These are phyloP conservation scores for Osmanthus fragrans DNA, from an alignment of 257 asterid genomes.

Conservation along the genomic window DNA sequence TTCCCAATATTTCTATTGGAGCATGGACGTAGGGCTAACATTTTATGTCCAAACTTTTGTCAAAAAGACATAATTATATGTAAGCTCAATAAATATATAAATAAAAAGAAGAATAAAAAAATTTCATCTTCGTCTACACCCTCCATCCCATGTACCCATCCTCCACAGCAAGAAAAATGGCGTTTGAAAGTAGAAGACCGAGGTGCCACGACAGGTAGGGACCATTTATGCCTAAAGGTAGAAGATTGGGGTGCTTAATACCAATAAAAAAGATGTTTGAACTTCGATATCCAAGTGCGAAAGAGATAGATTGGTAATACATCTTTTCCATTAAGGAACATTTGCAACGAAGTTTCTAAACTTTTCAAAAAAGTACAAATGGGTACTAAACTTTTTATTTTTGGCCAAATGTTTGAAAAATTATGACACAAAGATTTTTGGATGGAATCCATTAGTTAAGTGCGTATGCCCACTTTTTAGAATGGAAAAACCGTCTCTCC, in stretches of 20 bases:
- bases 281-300: neutral
- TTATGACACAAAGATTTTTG: no score
- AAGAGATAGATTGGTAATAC: neutral
- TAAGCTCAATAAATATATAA: no score
- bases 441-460: neutral
- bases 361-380: neutral
- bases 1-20: no score
- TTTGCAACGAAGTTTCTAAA: neutral
- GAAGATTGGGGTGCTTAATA: neutral
- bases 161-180: neutral
- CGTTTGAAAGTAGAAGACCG: neutral
- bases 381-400: neutral
- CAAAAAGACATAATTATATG: no score
- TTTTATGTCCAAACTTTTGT: no score
- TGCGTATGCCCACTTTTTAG: neutral
- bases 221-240: neutral
- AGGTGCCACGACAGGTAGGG: neutral
- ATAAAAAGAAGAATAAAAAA: no score
- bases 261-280: neutral
- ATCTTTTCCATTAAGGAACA: neutral
- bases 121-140: no score
- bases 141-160: neutral
- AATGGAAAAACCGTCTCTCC: no score
- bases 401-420: neutral
- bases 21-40: no score